A percentile compares a stretch with the other conserved stretches of the same genome.
phyloP scores from a whole-genome alignment of 2,329 filamentous ascomycete species.

The Ophiostoma himal-ulmi region DNA sequence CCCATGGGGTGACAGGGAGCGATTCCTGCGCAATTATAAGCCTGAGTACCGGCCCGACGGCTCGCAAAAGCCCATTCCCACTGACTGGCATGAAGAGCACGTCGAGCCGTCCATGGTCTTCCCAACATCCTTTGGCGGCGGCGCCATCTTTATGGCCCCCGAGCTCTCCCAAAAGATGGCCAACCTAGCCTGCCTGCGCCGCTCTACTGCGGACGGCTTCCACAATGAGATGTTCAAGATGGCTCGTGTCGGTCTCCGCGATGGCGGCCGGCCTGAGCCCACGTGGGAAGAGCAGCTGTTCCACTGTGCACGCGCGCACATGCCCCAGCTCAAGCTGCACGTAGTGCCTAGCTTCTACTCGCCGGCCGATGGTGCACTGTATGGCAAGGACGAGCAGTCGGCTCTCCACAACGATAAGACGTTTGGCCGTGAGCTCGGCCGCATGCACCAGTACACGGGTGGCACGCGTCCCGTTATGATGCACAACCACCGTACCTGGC shows the following conservation, averaged over 20 bases:
- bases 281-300: conserved; percentile 41
- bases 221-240: conserved; percentile 19
- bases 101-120: conserved; percentile 16
- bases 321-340: conserved; percentile 35
- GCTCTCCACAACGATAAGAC: conserved; percentile 2
- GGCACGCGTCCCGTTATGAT: conserved; percentile 40
- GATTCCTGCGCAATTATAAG: neutral
- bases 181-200: conserved; percentile 36
- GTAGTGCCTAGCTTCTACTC: conserved; percentile 42
- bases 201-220: conserved; percentile 17
- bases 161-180: conserved; percentile 34
- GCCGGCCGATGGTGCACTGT: conserved; percentile 34
- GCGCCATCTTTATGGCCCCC: conserved; percentile 40
- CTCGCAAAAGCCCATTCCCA: neutral
- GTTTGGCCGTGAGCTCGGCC: conserved; percentile 4
- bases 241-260: neutral
- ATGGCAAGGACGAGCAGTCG: conserved; percentile 29
- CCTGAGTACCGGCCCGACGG: neutral
- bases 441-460: conserved; percentile 34
- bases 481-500: conserved; percentile 37
- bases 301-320: conserved; percentile 36
- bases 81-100: neutral
- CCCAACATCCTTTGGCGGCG: conserved; percentile 41
- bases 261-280: conserved; percentile 26
- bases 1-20: conserved; percentile 8